Base-by-base conservation (phyloP, 1,139 yeast species). In the Yamadazyma spencermartinsiae region DNA sequence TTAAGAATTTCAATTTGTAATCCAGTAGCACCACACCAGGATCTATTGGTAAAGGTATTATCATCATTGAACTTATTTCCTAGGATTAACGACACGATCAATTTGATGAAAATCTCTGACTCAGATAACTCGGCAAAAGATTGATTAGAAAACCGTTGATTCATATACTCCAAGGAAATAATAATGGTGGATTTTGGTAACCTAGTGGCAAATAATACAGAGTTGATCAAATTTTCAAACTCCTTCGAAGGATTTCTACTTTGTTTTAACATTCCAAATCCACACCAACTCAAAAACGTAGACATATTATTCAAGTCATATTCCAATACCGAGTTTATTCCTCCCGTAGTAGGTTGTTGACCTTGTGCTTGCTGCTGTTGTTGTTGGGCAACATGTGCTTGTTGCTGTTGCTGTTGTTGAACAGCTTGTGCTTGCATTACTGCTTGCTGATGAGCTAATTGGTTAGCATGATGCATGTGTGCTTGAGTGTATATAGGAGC, bases 41-140 rank as follows among this genome's bases (percentile, higher is more conserved):
- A 88, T 56, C 82, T 82, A 65, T 90, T 92, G 44, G 96, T 89
- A 56, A 92, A 92, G 18, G 98, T 92, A 64, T 90, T 89, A 66
- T 92, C 98, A 61, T 92, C 98, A 58, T 90, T 89, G 60, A 89
- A 87, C 64, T 92, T 92, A 68, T 92, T 92, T 33, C 97, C 95
- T 46, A 92, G 71, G 29, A 92, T 77, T 34, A 92, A 72, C 1
- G 95, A 76, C 21, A 85, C 74, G 34, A 85, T 81, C 40, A 88
- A 68, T 54, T 78, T 74, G 47, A 79, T 73, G 52, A 84, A 86
- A 40, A 83, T 75, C 19, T 72, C 74, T 28, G 56, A 57, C 41
- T 70, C 75, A 9, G 51, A 37, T 39, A 70, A 42, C 10, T 20
- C 24, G 56, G 61, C 50, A 57, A 73, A 42, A 32, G 43, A 31